A percentile compares a stretch with the other conserved stretches of the same genome.
These are phyloP conservation scores for Chaetoceros muelleri DNA, from an alignment of 108 stramenopile species.

Conservation along the genomic window DNA sequence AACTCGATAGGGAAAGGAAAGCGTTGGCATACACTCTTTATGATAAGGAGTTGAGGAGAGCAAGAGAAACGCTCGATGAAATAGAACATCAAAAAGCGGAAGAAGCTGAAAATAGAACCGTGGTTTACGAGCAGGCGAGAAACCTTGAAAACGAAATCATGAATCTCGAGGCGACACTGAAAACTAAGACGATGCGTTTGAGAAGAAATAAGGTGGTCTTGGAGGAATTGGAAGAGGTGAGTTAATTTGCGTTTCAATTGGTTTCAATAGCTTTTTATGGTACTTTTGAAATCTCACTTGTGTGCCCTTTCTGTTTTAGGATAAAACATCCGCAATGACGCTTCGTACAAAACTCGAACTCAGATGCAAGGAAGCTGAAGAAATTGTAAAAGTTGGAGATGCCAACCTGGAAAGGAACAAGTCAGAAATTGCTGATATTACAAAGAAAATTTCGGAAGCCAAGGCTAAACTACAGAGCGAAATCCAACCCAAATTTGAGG, in stretches of 20 bases:
- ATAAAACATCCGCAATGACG: conserved; percentile 47
- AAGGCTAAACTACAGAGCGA: conserved; percentile 31
- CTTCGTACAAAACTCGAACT: conserved; percentile 49
- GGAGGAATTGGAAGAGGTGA: conserved; percentile 32
- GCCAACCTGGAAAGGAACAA: conserved; percentile 44
- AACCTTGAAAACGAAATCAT: conserved; percentile 55
- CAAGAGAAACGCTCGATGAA: conserved; percentile 57
- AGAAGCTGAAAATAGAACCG: conserved; percentile 35
- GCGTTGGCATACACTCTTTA: conserved; percentile 95
- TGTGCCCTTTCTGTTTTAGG: conserved; percentile 6
- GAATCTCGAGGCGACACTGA: conserved; percentile 40
- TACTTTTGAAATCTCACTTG: conserved; percentile 3
- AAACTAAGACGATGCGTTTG: conserved; percentile 35
- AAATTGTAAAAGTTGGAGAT: conserved; percentile 30
- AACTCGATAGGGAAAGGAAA: conserved; percentile 81
- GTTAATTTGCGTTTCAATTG: not conserved
- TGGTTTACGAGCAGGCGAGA: conserved; percentile 51
- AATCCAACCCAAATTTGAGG: conserved; percentile 56
- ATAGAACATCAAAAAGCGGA: conserved; percentile 67
- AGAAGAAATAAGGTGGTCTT: conserved; percentile 39
- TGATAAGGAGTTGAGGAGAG: conserved; percentile 86
- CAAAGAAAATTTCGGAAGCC: conserved; percentile 37
- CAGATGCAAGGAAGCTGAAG: conserved; percentile 59
- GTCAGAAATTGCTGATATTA: conserved; percentile 39
- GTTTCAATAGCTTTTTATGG: not conserved